A percentile compares a stretch with the other conserved stretches of the same genome.
phyloP scores from a whole-genome alignment of 768 basidiomycete species.

The Boletus barrowsii region DNA sequence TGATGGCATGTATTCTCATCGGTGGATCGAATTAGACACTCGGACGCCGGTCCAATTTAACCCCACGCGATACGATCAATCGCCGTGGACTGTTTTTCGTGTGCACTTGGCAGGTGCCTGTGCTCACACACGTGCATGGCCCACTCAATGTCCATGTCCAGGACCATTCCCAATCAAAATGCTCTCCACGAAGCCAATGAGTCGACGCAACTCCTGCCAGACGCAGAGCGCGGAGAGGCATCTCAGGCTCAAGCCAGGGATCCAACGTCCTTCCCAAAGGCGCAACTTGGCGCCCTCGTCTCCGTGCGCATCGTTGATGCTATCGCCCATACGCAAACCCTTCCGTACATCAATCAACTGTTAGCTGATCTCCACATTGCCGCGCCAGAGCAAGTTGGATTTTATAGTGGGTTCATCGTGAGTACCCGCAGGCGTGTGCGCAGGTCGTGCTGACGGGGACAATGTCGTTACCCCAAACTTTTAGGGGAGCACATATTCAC shows the following conservation, averaged over 20 bases:
- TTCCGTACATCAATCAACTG: conserved; percentile 67
- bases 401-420: conserved; percentile 54
- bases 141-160: background rate
- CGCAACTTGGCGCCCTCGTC: conserved; percentile 41
- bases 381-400: conserved; percentile 56
- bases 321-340: conserved; percentile 57
- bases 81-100: no score
- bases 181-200: background rate
- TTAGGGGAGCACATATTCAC: conserved; percentile 61
- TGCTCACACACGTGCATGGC: no score
- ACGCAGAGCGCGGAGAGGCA: conserved; percentile 3
- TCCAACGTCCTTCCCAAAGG: conserved; percentile 37
- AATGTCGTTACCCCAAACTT: no score
- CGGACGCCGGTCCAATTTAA: no score
- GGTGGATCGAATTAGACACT: no score
- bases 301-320: conserved; percentile 54
- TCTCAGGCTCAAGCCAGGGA: background rate
- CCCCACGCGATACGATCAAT: no score
- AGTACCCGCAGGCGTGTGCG: background rate
- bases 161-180: background rate
- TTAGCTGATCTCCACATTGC: conserved; percentile 51
- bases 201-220: conserved; percentile 12
- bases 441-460: conserved; percentile 35
- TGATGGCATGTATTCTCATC: no score
- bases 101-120: no score